Base-by-base conservation (phyloP, 2,329 filamentous ascomycete genomes). In the Aspergillus sp. region DNA sequence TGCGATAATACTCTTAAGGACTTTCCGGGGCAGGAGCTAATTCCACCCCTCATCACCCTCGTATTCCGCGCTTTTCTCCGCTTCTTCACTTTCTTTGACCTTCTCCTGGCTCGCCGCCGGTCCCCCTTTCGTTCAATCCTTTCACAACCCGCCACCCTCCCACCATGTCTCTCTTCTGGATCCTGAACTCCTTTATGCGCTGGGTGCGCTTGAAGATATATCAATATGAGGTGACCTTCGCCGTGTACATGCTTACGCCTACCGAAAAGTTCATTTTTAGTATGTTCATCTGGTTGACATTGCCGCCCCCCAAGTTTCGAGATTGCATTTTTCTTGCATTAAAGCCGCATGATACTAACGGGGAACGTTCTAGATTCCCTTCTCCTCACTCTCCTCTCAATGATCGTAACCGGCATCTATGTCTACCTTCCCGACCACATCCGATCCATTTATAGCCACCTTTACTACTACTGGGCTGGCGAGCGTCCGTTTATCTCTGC, bases 191-290 rank as follows among this genome's bases (percentile, higher is more conserved):
- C 32, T 74, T 96, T 70, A 85, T 91, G 66, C 88, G 89, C 77
- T 97, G 93, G 92, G 84, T 98, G 68, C 89, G 92, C 78, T 87
- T 93, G 78, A 99, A 99, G 85, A 89, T 93, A 76, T 97, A 98
- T 83, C 95, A 98, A 82, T 92, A 98, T 76, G 95, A 99, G 81
- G 94, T 98, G 76, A 97, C 94, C 12, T 95, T 96, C 79, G 90
- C 91, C 63, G 86, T 98, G 25, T 98, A 99, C 84, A 98, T 99
- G 91, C 89, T 97, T 70, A 97, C 93, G 39, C 90, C 92, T 1
- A 92, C 90, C 55, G 95, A 99, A 82, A 97, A 97, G 78, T 94
- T 97, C 79, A 89, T 97, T 70, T 96, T 98, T 80, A 98, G 95
- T 98, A 85, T 60, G 92, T 79, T 17, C 19, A 15, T 25, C 28